Evolutionary conservation across 148 eudicot species (phyloP), one percentile per base, ranked within the genome.

Genomic region (Heliamphora exappendiculata): DNA sequence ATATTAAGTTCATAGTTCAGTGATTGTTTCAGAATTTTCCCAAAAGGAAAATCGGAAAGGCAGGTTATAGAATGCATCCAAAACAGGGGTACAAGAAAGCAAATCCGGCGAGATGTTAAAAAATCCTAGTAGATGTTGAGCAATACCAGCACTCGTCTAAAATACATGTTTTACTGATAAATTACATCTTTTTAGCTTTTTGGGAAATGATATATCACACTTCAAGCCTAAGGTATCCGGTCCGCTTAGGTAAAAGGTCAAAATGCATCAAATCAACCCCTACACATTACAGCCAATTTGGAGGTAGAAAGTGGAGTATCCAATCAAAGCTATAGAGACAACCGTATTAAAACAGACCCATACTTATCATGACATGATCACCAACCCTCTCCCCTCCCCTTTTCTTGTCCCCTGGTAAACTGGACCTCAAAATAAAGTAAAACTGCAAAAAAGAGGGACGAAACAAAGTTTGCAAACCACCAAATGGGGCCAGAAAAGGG

Each of bases 51-150:
- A 44, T 2, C 6, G 44, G n/a, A 68, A 68, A 44, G 36, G 17
- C 54, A 44, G 54, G 72, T 68, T 68, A 39, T 49, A 31, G 22
- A 74, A 17, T 76, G 76, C 41, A 57, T 3, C 50, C 75, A 7
- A 51, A 71, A 33, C 29, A 33, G 17, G 17, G 24, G 39, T 33
- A 51, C 41, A 33, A 3, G 28, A 51, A 50, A 49, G 75, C 4
- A 1, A 47, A 31, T 20, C 24, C 36, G 31, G 17, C 31, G 5
- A 28, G 24, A 69, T 24, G 14, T 41, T 41, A 44, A 69, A 24
- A 13, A 28, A 7, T 28, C 54, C 73, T 10, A 51, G 28, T 10
- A 12, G 60, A 31, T 67, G 53, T 29, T 22, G 26, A 24, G 28
- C 29, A 66, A 3, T 39, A 66, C 70, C 17, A 66, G 42, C 14